Conservation (phyloP, 2,329 filamentous ascomycete genomes). For the Pseudodiploospora longispora region DNA sequence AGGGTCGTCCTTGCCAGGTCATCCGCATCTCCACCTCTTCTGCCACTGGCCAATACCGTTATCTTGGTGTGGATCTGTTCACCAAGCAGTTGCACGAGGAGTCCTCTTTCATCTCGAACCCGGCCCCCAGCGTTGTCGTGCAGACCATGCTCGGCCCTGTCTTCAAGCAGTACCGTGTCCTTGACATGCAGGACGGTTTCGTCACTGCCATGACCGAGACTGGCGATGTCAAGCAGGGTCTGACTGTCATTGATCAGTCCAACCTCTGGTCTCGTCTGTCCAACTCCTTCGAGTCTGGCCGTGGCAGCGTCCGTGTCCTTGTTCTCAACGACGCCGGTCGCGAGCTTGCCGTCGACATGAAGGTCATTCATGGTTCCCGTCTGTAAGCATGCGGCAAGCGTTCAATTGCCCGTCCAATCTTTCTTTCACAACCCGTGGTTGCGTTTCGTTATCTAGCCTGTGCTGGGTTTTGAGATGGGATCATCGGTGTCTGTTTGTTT, state of each 20-base stretch:
- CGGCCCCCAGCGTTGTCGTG: constrained; percentile 89
- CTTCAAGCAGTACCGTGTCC: constrained; percentile 99
- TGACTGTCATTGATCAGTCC: constrained; percentile 92
- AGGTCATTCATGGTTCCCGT: constrained; percentile 81
- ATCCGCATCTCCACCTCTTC: constrained; percentile 98
- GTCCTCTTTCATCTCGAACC: constrained; percentile 96
- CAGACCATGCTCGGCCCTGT: constrained; percentile 99
- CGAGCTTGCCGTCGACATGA: constrained; percentile 97
- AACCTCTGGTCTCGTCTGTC: constrained; percentile 74
- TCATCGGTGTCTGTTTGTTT: constrained; percentile 11
- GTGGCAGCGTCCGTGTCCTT: constrained; percentile 87
- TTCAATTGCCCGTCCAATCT: background rate
- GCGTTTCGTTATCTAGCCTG: too few relatives aligned
- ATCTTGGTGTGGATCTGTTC: constrained; percentile 99
- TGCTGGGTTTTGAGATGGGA: too few relatives aligned
- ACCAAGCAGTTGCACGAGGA: constrained; percentile 99
- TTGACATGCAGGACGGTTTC: constrained; percentile 82
- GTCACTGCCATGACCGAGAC: constrained; percentile 98
- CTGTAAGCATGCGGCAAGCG: constrained; percentile 36
- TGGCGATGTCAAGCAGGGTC: constrained; percentile 93
- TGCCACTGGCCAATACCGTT: constrained; percentile 98
- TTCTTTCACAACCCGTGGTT: too few relatives aligned
- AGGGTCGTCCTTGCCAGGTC: constrained; percentile 98
- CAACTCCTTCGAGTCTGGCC: constrained; percentile 80
- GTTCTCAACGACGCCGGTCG: constrained; percentile 90